These are phyloP conservation scores for Tricholoma flavovirens DNA, from an alignment of 768 basidiomycete species.

Conservation along the genomic window DNA sequence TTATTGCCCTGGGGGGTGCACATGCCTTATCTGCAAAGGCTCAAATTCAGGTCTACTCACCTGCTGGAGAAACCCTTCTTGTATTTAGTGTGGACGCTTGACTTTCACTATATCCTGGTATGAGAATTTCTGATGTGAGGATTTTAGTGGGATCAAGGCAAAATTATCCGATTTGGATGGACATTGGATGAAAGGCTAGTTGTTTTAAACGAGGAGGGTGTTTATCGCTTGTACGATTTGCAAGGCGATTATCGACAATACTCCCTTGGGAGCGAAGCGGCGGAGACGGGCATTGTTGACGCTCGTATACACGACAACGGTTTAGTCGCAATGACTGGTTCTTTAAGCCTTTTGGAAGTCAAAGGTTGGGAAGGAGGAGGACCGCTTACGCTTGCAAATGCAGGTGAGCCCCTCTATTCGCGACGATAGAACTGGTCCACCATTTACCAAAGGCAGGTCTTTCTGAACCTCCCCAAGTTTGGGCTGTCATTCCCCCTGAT, in stretches of 20 bases:
- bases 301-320: slow-evolving; percentile 85
- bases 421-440: neutral
- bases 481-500: slow-evolving; percentile 89
- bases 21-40: slow-evolving; percentile 59
- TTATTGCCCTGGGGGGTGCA: slow-evolving; percentile 63
- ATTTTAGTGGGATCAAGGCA: slow-evolving; percentile 83
- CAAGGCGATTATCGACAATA: slow-evolving; percentile 83
- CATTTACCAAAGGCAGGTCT: slow-evolving; percentile 44
- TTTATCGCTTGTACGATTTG: slow-evolving; percentile 84
- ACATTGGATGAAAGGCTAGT: slow-evolving; percentile 76
- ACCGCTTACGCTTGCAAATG: slow-evolving; percentile 65
- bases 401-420: slow-evolving; percentile 44
- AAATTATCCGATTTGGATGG: slow-evolving; percentile 81
- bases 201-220: slow-evolving; percentile 87
- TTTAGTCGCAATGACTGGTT: slow-evolving; percentile 77
- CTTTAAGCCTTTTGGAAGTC: slow-evolving; percentile 74
- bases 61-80: slow-evolving; percentile 69
- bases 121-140: slow-evolving; percentile 9
- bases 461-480: slow-evolving; percentile 73
- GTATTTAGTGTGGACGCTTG: slow-evolving; percentile 64
- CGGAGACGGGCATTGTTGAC: slow-evolving; percentile 78
- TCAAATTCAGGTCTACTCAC: slow-evolving; percentile 84
- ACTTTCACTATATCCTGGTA: slow-evolving; percentile 11
- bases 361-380: slow-evolving; percentile 83
- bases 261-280: slow-evolving; percentile 77